Evolutionary conservation across 768 basidiomycete genomes (phyloP), one percentile per base, ranked within the genome.

Genomic region (Lentinula raphanica): DNA sequence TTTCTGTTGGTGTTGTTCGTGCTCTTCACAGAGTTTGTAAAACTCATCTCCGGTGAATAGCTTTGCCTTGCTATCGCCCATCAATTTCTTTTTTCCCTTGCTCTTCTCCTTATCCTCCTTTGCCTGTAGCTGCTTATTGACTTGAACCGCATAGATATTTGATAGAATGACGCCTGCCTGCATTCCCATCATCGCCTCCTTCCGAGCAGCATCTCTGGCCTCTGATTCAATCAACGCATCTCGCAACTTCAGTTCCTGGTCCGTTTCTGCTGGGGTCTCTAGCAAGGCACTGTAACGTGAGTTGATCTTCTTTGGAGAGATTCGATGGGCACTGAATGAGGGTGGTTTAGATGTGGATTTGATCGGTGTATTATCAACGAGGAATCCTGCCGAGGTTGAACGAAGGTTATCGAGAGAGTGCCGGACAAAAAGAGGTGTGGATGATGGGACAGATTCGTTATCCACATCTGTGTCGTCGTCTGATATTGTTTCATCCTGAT

Each of bases 341-440:
- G 55, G 59, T n/a, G 55, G 59, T 6, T 28, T 35, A 21, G 55
- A 56, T 3, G 39, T 45, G 2, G 59, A 56, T 31, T 55, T 45
- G 15, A 59, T 39, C 12, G 59, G 59, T 1, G 53, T 44, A 8
- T 11, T 5, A 21, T 3, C 29, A 11, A 36, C 39, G 21, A 59
- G 58, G 21, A 54, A 59, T 35, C 40, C 23, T 36, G 42, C 25
- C 1, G 58, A 59, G 23, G 46, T 51, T 28, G 50, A 23, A 28
- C 39, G 6, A 25, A 58, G 49, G 29, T 39, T 15, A 3, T 39
- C 3, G 3, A 32, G 42, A 21, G 46, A 48, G 19, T 50, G 27
- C 5, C 55, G 50, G 3, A 45, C 21, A 25, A 55, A 56, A 31
- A 32, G 19, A 29, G 57, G 57, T 0, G 45, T 36, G 3, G 44